Base-by-base conservation (phyloP, 2,329 filamentous ascomycete species). In the Sclerotinia borealis region DNA sequence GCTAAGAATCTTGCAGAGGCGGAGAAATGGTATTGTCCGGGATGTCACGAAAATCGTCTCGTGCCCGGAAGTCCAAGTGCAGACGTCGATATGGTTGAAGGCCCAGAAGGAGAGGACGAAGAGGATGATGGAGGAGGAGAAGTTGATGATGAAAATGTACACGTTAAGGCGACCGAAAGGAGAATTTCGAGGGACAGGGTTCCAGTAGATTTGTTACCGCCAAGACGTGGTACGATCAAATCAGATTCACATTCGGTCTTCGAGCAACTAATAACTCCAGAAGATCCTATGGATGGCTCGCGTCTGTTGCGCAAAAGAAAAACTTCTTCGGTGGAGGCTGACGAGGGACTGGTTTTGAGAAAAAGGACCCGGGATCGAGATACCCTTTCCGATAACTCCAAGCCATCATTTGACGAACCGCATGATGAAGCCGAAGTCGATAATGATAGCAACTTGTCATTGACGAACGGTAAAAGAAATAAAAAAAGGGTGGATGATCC, bases 261-360 rank as follows among this genome's bases (percentile, higher is more conserved):
- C 75, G 89, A 89, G 68, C 86, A 87, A 63, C 78, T 90, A 13
- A 86, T 90, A 43, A 80, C 90, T 61, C 85, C 89, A 60, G 88
- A 89, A 66, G 89, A 92, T 71, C 82, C 88, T 9, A 81, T 89
- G 78, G 89, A 93, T 75, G 90, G 88, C 51, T 87, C 91, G 10
- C 87, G 92, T 60, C 84, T 90, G 37, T 78, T 96, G 65, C 84
- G 93, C 65, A 96, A 96, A 77, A 86, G 93, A 61, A 96, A 93
- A 75, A 88, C 91, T 22, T 92, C 91, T 1, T 89, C 90, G 3
- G 80, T 71, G 17, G 86, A 88, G 55, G 79, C 77, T 67, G 80
- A 91, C 67, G 81, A 89, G 68, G 78, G 79, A 56, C 65, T 67
- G 19, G 76, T 79, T 64, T 78, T 80, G 0, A 81, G 83, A 65